A percentile compares a stretch with the other conserved stretches of the same genome.
These are phyloP conservation scores for Alternaria angustiovoidea DNA, from an alignment of 2,329 filamentous ascomycete genomes.

Conservation along the genomic window DNA sequence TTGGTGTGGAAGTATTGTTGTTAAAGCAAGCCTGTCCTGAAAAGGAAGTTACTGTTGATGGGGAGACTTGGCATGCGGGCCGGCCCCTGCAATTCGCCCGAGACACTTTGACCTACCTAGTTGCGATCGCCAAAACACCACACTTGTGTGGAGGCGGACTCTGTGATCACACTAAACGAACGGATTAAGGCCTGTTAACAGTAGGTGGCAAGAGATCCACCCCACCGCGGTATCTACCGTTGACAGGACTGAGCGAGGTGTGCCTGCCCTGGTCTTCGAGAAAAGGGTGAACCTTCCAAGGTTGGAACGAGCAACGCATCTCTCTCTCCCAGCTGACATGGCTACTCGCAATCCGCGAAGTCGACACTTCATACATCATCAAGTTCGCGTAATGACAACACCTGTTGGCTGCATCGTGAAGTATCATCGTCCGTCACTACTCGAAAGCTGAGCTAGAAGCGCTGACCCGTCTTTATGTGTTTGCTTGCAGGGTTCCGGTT, in stretches of 20 bases:
- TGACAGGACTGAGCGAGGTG: background rate
- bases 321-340: background rate
- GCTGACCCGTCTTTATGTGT: background rate
- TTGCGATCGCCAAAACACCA: constrained; percentile 1
- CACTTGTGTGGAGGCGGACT: background rate
- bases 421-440: background rate
- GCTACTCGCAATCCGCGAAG: background rate
- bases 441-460: background rate
- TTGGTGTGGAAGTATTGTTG: background rate
- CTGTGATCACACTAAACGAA: background rate
- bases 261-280: background rate
- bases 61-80: constrained; percentile 1
- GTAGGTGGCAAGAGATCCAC: background rate
- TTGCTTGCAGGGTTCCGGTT: background rate
- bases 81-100: background rate
- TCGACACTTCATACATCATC: background rate
- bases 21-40: background rate
- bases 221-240: background rate
- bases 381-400: background rate
- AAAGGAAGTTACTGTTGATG: constrained; percentile 1
- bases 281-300: background rate
- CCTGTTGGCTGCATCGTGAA: background rate
- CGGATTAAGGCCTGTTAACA: background rate
- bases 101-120: background rate
- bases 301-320: background rate